Evolutionary conservation across 2,329 filamentous ascomycete species (phyloP).

Genomic region (Didymella segeticola): DNA sequence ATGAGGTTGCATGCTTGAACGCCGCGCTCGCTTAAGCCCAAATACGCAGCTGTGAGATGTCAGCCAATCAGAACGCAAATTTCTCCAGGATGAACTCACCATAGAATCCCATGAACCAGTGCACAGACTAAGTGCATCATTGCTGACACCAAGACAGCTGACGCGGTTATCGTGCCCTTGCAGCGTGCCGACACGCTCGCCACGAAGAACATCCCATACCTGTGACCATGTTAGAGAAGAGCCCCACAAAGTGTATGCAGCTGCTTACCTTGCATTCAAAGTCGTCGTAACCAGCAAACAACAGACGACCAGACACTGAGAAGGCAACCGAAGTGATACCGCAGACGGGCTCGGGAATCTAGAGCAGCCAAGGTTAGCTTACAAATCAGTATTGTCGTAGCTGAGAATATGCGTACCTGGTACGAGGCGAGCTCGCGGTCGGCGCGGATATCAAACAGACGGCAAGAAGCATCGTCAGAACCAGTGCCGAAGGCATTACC

Average conservation of each 20-base stretch:
- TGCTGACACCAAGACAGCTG: slow-evolving; percentile 97
- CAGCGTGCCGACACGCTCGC: slow-evolving; percentile 94
- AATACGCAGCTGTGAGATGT: slow-evolving; percentile 55
- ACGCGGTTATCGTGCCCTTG: slow-evolving; percentile 98
- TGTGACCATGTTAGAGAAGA: slow-evolving; percentile 51
- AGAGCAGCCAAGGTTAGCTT: slow-evolving; percentile 32
- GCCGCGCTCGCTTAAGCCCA: slow-evolving; percentile 54
- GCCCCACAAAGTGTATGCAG: background rate
- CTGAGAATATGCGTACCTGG: slow-evolving; percentile 41
- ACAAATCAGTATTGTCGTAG: slow-evolving; percentile 11
- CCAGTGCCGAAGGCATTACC: slow-evolving; percentile 98
- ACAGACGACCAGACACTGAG: slow-evolving; percentile 90
- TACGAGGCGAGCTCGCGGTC: slow-evolving; percentile 79
- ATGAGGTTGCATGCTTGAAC: slow-evolving; percentile 35
- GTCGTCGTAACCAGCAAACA: slow-evolving; percentile 98
- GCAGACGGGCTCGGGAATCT: slow-evolving; percentile 97
- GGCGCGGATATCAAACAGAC: slow-evolving; percentile 95
- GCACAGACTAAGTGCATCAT: slow-evolving; percentile 98
- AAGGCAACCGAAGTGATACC: slow-evolving; percentile 98
- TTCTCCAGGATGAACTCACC: slow-evolving; percentile 65
- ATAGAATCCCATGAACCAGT: slow-evolving; percentile 99
- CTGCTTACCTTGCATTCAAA: slow-evolving; percentile 96
- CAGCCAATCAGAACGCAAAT: slow-evolving; percentile 23
- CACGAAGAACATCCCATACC: slow-evolving; percentile 98
- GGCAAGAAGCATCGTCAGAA: slow-evolving; percentile 96